Base-by-base conservation (phyloP, 768 basidiomycete genomes). In the Ephemerocybe angulata region DNA sequence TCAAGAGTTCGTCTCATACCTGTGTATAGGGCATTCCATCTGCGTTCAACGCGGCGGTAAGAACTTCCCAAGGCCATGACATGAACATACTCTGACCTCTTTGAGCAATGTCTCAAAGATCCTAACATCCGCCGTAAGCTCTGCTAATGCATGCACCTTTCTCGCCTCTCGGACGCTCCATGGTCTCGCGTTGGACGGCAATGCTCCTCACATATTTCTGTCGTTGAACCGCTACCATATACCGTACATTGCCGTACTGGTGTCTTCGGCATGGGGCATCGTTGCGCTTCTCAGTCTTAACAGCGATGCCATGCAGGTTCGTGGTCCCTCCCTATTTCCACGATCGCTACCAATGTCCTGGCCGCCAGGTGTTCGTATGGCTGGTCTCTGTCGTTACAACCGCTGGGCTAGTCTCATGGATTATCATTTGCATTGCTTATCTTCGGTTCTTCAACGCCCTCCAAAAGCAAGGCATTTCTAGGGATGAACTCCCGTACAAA, bases 81-180 rank as follows among this genome's bases (percentile, higher is more conserved):
- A 27, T 11, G 33, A 38, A 43, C n/a, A 19, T 19, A 19, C 13
- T 3, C 22, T 33, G 29, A 33, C 44, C n/a, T 43, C 12, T 10
- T 38, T 19, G n/a, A 24, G 15, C 28, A 50, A n/a, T 11, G 48
- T 30, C 7, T 15, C 30, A 8, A 42, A 71, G 68, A 67, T 71
- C 29, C 72, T 88, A 58, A 77, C 84, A 13, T 76, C 76, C 25
- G 81, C 81, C 1, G 83, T 83, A 69, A 83, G 82, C 52, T 80
- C 84, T 17, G 80, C 76, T 40, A 85, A 84, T 61, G 76, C 77
- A 1, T 77, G 74, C 67, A 61, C 82, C 22, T 84, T 79, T 67
- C 68, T 67, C 6, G 65, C 70, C 8, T 73, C 72, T 6, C 68
- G 75, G 19, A 71, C 72, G 1, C 62, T 76, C 11, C 65, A 76